Evolutionary conservation across 495 filamentous ascomycete genomes (phyloP).

Genomic region (Podospora tetraspora): DNA sequence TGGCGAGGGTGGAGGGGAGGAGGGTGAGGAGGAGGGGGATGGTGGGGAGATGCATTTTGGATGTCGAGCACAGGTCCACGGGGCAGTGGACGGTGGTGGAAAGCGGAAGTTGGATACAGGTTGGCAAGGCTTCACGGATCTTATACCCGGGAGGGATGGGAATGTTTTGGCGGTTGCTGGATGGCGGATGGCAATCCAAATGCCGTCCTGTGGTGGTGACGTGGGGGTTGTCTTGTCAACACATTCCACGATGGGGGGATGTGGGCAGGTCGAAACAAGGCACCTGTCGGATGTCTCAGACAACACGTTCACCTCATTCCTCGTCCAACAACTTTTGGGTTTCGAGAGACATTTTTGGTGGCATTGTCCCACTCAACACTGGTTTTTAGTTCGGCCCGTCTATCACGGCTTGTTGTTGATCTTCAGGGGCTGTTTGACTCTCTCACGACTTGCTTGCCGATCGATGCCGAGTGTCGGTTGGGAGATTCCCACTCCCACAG

Average conservation of each 20-base stretch:
- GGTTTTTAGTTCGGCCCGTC: background rate
- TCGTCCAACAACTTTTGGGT: background rate
- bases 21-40: background rate
- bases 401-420: background rate
- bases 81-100: background rate
- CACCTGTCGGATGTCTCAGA: background rate
- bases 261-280: background rate
- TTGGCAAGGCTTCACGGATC: background rate
- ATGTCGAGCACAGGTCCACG: too few species aligned
- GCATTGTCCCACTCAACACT: background rate
- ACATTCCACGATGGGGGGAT: background rate
- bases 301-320: background rate
- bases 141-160: background rate
- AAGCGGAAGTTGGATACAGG: too few species aligned
- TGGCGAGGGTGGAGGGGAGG: background rate
- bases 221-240: background rate
- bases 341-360: background rate
- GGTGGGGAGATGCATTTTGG: background rate
- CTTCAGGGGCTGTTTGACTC: background rate
- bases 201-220: background rate
- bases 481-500: too few species aligned
- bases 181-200: background rate
- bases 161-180: background rate
- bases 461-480: background rate
- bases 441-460: background rate